A percentile compares a stretch with the other conserved stretches of the same genome.
Evolutionary conservation across 2,329 filamentous ascomycete genomes (phyloP).

Genomic region (Colletotrichum siamense): DNA sequence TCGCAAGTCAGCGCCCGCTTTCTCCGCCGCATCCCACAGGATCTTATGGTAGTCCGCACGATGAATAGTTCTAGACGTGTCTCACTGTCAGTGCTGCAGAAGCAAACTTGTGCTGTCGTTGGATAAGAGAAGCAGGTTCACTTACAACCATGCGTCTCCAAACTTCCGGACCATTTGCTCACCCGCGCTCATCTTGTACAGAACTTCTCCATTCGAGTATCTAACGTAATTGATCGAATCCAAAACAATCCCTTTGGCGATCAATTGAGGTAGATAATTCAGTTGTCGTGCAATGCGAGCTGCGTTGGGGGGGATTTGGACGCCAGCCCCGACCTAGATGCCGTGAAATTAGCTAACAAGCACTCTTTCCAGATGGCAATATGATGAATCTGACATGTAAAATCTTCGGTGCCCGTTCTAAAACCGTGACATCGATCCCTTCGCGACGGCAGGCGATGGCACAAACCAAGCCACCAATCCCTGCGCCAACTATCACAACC

Average conservation of each 20-base stretch:
- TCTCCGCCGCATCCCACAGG: neutral
- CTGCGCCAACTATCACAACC: neutral
- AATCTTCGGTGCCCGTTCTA: neutral
- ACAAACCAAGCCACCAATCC: neutral
- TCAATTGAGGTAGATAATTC: neutral
- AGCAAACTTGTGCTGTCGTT: neutral
- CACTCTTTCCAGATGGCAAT: neutral
- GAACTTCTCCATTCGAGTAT: neutral
- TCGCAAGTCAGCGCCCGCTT: neutral
- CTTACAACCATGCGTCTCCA: neutral
- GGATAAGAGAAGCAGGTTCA: neutral
- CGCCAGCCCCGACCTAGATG: neutral
- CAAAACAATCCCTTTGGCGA: neutral
- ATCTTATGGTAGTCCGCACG: neutral
- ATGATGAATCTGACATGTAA: neutral
- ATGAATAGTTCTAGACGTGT: neutral
- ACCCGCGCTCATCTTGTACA: neutral
- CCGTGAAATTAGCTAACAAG: neutral
- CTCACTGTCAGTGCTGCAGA: neutral
- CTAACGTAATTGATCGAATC: neutral
- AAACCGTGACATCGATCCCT: neutral
- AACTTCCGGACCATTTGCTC: neutral
- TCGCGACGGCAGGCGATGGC: neutral
- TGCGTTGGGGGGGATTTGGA: neutral
- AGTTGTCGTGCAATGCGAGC: neutral